phyloP scores from a whole-genome alignment of 495 filamentous ascomycete species.

The Penicillium alfredii region DNA sequence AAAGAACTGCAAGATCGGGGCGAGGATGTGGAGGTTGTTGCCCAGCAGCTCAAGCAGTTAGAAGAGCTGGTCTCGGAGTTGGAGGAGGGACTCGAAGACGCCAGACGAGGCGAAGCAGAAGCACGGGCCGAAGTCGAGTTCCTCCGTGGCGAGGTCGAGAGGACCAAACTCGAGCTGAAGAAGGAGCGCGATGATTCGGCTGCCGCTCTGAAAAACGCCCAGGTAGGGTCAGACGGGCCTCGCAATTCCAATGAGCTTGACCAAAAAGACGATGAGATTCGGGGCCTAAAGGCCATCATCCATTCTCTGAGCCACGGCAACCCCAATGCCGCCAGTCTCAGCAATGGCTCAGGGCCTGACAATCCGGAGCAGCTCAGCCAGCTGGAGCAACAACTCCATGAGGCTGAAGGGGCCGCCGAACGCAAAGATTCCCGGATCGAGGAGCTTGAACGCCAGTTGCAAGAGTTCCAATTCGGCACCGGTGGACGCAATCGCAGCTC shows the following conservation, averaged over 20 bases:
- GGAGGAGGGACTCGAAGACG: conserved; percentile 95
- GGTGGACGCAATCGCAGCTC: conserved; percentile 33
- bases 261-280: conserved; percentile 94
- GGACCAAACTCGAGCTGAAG: conserved; percentile 82
- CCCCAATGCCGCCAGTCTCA: conserved; percentile 34
- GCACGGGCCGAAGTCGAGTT: conserved; percentile 95
- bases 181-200: conserved; percentile 86
- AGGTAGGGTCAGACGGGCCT: conserved; percentile 44
- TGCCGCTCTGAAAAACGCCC: conserved; percentile 49
- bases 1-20: conserved; percentile 72
- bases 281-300: conserved; percentile 94
- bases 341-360: conserved; percentile 19
- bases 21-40: conserved; percentile 87
- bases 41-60: conserved; percentile 83
- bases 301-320: conserved; percentile 79
- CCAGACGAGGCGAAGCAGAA: conserved; percentile 92
- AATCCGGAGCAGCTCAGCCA: conserved; percentile 30
- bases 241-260: conserved; percentile 67
- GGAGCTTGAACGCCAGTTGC: conserved; percentile 83
- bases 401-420: conserved; percentile 64
- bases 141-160: conserved; percentile 88
- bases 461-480: conserved; percentile 45
- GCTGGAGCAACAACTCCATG: conserved; percentile 71
- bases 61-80: conserved; percentile 95
- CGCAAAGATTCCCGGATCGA: conserved; percentile 73